Evolutionary conservation across 2,329 filamentous ascomycete species (phyloP).

Genomic region (Fusarium buharicum): DNA sequence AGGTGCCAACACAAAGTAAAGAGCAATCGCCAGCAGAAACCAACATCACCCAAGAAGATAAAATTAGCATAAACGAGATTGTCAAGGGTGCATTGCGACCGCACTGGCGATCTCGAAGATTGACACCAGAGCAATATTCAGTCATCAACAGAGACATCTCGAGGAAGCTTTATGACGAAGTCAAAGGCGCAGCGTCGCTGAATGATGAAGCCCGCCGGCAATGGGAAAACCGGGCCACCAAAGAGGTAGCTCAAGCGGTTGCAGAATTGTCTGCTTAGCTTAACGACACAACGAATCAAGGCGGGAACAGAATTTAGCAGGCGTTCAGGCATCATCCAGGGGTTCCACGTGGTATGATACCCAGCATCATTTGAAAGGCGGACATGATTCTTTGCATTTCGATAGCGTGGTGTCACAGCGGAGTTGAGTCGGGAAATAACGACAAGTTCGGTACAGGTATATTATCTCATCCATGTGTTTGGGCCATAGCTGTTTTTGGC

Average conservation of each 20-base stretch:
- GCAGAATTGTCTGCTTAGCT: slow-evolving; percentile 62
- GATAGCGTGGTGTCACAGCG: slow-evolving; percentile 42
- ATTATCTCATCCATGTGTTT: slow-evolving; percentile 25
- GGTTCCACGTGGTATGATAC: slow-evolving; percentile 49
- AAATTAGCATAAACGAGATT: slow-evolving; percentile 88
- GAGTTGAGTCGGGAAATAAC: slow-evolving; percentile 39
- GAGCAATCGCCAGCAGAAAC: slow-evolving; percentile 76
- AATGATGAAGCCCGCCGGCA: slow-evolving; percentile 72
- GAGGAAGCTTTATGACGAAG: slow-evolving; percentile 82
- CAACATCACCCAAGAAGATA: slow-evolving; percentile 79
- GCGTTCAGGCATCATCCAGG: slow-evolving; percentile 48
- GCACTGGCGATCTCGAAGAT: slow-evolving; percentile 79
- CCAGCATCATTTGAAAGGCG: slow-evolving; percentile 47
- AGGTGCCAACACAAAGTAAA: slow-evolving; percentile 59
- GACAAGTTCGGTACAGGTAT: slow-evolving; percentile 21
- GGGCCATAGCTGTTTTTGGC: slow-evolving; percentile 25
- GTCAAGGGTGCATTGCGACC: slow-evolving; percentile 85
- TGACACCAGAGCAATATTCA: slow-evolving; percentile 91
- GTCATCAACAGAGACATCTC: slow-evolving; percentile 92
- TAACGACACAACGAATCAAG: slow-evolving; percentile 50
- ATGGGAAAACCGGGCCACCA: slow-evolving; percentile 80
- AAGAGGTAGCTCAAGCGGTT: slow-evolving; percentile 82
- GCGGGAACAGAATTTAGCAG: slow-evolving; percentile 41
- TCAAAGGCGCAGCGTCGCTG: slow-evolving; percentile 65
- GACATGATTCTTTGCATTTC: slow-evolving; percentile 44